Evolutionary conservation across 805 yeast genomes (phyloP).

Genomic region (Ogataea chonburiensis): DNA sequence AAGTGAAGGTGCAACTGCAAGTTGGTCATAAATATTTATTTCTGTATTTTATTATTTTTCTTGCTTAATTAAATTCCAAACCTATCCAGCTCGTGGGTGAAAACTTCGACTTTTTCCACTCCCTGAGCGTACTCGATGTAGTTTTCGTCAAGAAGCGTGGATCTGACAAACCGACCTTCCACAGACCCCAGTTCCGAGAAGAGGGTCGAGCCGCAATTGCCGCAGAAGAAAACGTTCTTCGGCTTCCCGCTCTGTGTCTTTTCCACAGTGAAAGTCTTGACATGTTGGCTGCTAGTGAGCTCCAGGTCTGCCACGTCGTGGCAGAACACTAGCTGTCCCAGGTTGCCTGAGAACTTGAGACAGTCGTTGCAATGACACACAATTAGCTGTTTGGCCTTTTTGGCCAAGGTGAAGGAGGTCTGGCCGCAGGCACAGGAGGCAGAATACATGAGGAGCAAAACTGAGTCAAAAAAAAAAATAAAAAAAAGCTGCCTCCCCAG

Average conservation of each 20-base stretch:
- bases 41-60: neutral
- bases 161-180: neutral
- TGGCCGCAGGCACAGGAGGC: slow-evolving; percentile 4
- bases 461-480: slow-evolving; percentile 11
- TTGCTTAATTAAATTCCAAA: no score
- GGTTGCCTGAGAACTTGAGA: slow-evolving; percentile 3
- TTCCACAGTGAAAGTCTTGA: neutral
- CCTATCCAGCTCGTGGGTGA: neutral
- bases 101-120: slow-evolving; percentile 1
- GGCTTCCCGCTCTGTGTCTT: slow-evolving; percentile 1
- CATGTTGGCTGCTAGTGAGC: neutral
- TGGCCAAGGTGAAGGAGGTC: neutral
- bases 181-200: neutral
- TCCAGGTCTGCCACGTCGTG: neutral
- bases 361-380: slow-evolving; percentile 3
- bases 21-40: neutral
- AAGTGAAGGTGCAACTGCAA: no score
- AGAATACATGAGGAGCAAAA: slow-evolving; percentile 1
- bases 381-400: neutral
- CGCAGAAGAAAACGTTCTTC: slow-evolving; percentile 1
- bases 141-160: slow-evolving; percentile 2
- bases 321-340: neutral
- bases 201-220: slow-evolving; percentile 2
- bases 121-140: slow-evolving; percentile 3
- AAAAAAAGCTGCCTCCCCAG: no score